These are phyloP conservation scores for Trametes meyenii DNA, from an alignment of 768 basidiomycete species.

Conservation along the genomic window DNA sequence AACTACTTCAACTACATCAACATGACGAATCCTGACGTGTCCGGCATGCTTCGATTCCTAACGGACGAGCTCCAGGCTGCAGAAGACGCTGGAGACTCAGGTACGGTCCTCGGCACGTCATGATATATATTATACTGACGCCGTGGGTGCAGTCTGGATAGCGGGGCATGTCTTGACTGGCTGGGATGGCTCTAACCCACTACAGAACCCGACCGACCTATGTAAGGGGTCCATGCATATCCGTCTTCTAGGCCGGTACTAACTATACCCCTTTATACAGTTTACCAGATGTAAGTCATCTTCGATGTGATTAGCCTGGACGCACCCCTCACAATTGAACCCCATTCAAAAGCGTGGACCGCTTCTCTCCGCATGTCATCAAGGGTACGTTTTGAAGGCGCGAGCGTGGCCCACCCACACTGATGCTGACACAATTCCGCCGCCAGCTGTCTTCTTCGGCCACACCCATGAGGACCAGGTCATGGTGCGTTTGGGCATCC, in stretches of 20 bases:
- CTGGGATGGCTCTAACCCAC: constrained; percentile 72
- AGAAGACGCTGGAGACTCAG: constrained; percentile 74
- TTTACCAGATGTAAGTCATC: constrained; percentile 50
- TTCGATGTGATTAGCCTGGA: neutral
- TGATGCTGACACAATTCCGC: neutral
- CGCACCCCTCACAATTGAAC: neutral
- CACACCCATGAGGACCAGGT: constrained; percentile 78
- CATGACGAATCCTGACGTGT: constrained; percentile 65
- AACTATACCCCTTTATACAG: constrained; percentile 42
- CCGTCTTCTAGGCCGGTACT: constrained; percentile 2
- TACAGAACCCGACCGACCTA: constrained; percentile 67
- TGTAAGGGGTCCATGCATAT: constrained; percentile 46
- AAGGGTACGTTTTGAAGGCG: constrained; percentile 52
- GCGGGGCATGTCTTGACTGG: constrained; percentile 60
- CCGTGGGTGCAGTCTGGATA: constrained; percentile 46
- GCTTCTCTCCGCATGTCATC: constrained; percentile 79
- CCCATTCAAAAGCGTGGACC: constrained; percentile 55
- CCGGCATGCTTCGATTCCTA: constrained; percentile 76
- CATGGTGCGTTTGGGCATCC: constrained; percentile 42
- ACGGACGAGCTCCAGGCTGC: constrained; percentile 80
- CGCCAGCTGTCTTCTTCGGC: constrained; percentile 71
- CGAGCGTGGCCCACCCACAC: neutral
- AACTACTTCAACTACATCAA: constrained; percentile 84
- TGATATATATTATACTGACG: neutral
- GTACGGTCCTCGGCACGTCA: constrained; percentile 37